Conservation (phyloP, 1,139 yeast species). For the Tardiomyces depauwii region DNA sequence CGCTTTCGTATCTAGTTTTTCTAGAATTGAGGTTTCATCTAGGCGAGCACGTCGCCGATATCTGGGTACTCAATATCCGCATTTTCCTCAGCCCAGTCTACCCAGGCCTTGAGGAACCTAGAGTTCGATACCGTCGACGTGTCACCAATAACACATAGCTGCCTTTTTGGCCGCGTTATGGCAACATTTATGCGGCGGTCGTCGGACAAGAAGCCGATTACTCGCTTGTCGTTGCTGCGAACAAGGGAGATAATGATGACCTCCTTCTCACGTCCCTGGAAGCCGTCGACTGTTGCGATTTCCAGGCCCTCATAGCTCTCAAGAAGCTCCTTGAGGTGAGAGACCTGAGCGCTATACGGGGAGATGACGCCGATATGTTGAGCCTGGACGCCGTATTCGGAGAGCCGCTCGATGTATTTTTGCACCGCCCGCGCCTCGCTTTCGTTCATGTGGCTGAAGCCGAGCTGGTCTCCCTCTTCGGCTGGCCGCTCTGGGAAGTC, state of each 20-base stretch:
- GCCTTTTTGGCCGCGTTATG: slow-evolving; percentile 82
- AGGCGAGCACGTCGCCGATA: background rate
- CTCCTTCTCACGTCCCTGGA: slow-evolving; percentile 62
- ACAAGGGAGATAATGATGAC: slow-evolving; percentile 62
- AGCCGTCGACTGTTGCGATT: slow-evolving; percentile 16
- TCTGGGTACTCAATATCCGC: slow-evolving; percentile 66
- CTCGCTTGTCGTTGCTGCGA: slow-evolving; percentile 39
- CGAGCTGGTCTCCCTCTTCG: slow-evolving; percentile 18
- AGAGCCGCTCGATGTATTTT: slow-evolving; percentile 2
- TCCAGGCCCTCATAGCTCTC: background rate
- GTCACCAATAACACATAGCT: slow-evolving; percentile 78
- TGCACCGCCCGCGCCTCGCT: slow-evolving; percentile 7
- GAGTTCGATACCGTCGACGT: slow-evolving; percentile 42
- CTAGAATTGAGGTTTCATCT: no score
- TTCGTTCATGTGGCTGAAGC: slow-evolving; percentile 4
- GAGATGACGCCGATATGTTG: slow-evolving; percentile 10
- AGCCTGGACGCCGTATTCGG: slow-evolving; percentile 3
- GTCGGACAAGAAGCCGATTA: slow-evolving; percentile 13
- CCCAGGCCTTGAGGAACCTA: slow-evolving; percentile 55
- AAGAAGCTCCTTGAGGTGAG: background rate
- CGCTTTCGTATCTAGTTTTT: no score
- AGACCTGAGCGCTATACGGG: slow-evolving; percentile 9
- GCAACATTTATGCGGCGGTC: slow-evolving; percentile 64
- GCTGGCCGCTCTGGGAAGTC: slow-evolving; percentile 46
- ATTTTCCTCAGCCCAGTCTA: slow-evolving; percentile 54